These are phyloP conservation scores for Exophiala aquamarina DNA, from an alignment of 2,329 filamentous ascomycete species.

Conservation along the genomic window DNA sequence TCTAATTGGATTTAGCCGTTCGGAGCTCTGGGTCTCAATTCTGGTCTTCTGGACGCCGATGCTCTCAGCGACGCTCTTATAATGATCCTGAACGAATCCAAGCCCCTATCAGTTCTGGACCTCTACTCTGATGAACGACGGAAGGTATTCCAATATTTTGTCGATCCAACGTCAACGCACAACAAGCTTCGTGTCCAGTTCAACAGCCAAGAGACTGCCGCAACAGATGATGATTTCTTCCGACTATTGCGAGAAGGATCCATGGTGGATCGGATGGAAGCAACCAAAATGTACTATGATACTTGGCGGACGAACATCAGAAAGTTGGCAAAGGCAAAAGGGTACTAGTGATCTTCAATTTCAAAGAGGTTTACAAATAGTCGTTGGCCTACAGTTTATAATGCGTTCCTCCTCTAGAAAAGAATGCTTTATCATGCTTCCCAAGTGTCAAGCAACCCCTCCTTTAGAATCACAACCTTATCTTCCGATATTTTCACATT, in stretches of 20 bases:
- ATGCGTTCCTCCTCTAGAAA: too few relatives aligned
- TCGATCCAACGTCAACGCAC: conserved; percentile 14
- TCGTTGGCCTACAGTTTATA: too few relatives aligned
- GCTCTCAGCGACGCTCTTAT: conserved; percentile 12
- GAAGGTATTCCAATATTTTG: conserved; percentile 16
- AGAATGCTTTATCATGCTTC: too few relatives aligned
- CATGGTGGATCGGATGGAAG: conserved; percentile 1
- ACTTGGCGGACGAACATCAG: conserved; percentile 14
- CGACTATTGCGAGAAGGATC: conserved; percentile 6
- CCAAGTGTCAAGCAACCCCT: too few relatives aligned
- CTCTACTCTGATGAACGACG: conserved; percentile 15
- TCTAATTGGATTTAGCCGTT: conserved; percentile 5
- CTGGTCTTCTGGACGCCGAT: conserved; percentile 18
- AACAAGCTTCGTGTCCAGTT: conserved; percentile 15
- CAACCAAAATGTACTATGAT: conserved; percentile 14
- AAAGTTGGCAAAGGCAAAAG: too few relatives aligned
- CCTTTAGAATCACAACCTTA: too few relatives aligned
- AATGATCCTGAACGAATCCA: conserved; percentile 11
- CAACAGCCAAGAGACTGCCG: conserved; percentile 2
- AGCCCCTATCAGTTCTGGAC: not conserved
- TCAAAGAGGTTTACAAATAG: too few relatives aligned
- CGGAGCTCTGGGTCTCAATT: conserved; percentile 17
- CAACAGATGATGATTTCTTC: conserved; percentile 14
- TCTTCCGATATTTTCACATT: too few relatives aligned
- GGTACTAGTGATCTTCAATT: too few relatives aligned